Percentiles rank a stretch among this genome's conserved stretches.
Conservation (phyloP, 768 basidiomycete genomes). For the Suillus brevipes region DNA sequence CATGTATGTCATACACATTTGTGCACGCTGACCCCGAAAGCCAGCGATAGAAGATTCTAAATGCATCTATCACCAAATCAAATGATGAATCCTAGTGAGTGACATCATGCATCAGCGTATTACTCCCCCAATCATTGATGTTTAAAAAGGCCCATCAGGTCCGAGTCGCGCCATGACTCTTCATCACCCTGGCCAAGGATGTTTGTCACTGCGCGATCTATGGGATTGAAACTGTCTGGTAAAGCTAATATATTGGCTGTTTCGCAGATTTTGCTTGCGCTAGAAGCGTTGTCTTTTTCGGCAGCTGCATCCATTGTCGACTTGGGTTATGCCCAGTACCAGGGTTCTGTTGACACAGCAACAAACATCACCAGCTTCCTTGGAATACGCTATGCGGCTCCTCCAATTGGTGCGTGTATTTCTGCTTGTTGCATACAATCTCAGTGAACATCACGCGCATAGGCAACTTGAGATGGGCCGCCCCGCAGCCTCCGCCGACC, state of each 20-base stretch:
- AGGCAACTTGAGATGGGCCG: conserved; percentile 30
- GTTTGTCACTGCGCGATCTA: background rate
- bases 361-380: conserved; percentile 28
- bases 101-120: too few species aligned
- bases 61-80: too few species aligned
- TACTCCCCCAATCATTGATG: too few species aligned
- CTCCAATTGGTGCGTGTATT: conserved; percentile 23
- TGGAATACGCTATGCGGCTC: conserved; percentile 28
- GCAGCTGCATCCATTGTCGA: conserved; percentile 17
- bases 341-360: conserved; percentile 21
- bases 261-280: conserved; percentile 12
- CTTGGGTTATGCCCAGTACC: conserved; percentile 30
- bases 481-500: conserved; percentile 26
- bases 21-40: too few species aligned
- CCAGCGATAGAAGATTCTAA: too few species aligned
- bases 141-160: background rate
- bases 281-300: conserved; percentile 6
- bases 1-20: too few species aligned
- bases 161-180: background rate
- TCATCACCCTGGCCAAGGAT: background rate
- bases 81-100: too few species aligned
- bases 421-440: too few species aligned
- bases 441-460: background rate
- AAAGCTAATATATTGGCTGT: background rate
- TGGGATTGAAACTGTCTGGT: background rate